A percentile compares a stretch with the other conserved stretches of the same genome.
Evolutionary conservation across 192 early-diverging fungal genomes (phyloP).

Genomic region (Backusella australiensis): DNA sequence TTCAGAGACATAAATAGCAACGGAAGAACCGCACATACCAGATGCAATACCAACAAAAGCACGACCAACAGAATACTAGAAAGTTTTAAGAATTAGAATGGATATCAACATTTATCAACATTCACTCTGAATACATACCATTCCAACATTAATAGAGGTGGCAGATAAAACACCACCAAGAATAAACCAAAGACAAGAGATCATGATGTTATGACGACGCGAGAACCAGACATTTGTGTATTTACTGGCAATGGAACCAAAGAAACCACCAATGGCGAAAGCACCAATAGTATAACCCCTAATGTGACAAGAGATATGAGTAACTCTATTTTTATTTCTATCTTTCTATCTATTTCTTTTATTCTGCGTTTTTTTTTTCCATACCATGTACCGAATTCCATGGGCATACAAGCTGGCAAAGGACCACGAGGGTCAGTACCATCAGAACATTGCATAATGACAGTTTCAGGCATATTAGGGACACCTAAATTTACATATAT

Average conservation of each 20-base stretch:
- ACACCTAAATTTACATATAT: constrained; percentile 26
- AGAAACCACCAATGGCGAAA: constrained; percentile 54
- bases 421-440: constrained; percentile 9
- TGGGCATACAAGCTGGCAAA: constrained; percentile 37
- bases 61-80: constrained; percentile 59
- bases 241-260: constrained; percentile 50
- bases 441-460: constrained; percentile 26
- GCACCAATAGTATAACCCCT: constrained; percentile 49
- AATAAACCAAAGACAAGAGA: constrained; percentile 66
- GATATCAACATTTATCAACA: neutral
- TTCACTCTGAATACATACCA: constrained; percentile 18
- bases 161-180: constrained; percentile 63
- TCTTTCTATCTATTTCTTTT: neutral
- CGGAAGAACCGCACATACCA: constrained; percentile 62
- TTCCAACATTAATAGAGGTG: constrained; percentile 56
- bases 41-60: constrained; percentile 73
- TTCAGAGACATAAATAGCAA: constrained; percentile 73
- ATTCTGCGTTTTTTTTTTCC: neutral
- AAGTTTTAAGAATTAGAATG: neutral
- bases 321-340: neutral
- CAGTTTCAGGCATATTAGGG: constrained; percentile 28
- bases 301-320: neutral
- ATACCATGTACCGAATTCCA: constrained; percentile 35
- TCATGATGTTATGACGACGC: constrained; percentile 55
- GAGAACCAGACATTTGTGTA: constrained; percentile 44